Evolutionary conservation across 139 green algal species (phyloP), one percentile per base, ranked within the genome.

Genomic region (Marvania coccoides): DNA sequence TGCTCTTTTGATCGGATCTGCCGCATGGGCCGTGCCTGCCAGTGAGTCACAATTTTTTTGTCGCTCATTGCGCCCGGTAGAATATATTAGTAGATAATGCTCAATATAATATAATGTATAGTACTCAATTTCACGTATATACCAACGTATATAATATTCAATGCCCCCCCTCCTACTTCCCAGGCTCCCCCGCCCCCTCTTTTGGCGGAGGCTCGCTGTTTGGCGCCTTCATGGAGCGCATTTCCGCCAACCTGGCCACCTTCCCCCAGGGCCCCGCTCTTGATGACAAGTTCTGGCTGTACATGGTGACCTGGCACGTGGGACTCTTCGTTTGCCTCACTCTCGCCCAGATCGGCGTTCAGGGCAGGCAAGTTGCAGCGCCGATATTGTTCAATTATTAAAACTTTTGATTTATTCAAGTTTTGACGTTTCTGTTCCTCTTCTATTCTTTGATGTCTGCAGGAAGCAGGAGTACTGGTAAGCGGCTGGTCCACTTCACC

Each of bases 211-310:
- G 87, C 26, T 87, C 75, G 28, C 86, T 95, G 54, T 95, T 95
- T 42, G 82, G 85, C 38, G 61, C 79, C 23, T 85, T 95, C 73
- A 87, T 69, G 40, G 9, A 61, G 23, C 76, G 58, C 31, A 95
- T 93, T 42, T 73, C 78, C 51, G 65, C 70, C 57, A 69, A 95
- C 53, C 80, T 95, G 55, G 77, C 86, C 10, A 67, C 90, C 56
- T 95, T 92, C 85, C 88, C 88, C 54, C 73, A 53, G 19, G 88
- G 88, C 67, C 88, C 88, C 26, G 75, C 79, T 40, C 73, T 95
- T 4, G 60, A 58, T 30, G 39, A 62, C 39, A 46, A 61, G 15
- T 42, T 65, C 48, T 76, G 72, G 74, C 37, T 82, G 10, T 72
- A 67, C 10, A 57, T 83, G 64, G 37, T 88, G 9, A 83, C 74